A percentile compares a stretch with the other conserved stretches of the same genome.
These are phyloP conservation scores for Phtheirospermum japonicum DNA, from an alignment of 257 asterid genomes.

Conservation along the genomic window DNA sequence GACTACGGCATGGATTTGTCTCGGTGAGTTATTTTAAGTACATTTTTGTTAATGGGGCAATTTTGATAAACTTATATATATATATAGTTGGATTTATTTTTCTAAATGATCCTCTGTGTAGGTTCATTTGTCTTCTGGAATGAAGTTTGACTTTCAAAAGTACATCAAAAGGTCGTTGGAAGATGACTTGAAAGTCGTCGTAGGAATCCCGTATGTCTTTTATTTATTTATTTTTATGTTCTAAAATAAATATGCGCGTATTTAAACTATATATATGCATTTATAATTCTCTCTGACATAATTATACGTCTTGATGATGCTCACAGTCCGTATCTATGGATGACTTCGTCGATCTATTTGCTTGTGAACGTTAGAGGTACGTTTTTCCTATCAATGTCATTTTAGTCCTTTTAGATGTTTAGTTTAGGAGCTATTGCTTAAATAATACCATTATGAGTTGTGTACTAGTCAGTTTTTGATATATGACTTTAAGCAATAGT, in stretches of 20 bases:
- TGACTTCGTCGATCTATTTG: slow-evolving; percentile 65
- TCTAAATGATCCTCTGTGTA: slow-evolving; percentile 21
- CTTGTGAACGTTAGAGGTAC: slow-evolving; percentile 71
- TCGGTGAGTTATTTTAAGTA: slow-evolving; percentile 52
- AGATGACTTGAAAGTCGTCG: slow-evolving; percentile 93
- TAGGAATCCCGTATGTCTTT: slow-evolving; percentile 71
- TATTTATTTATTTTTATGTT: neutral
- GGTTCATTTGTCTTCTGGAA: slow-evolving; percentile 98
- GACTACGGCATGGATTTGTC: slow-evolving; percentile 90
- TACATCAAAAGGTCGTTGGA: slow-evolving; percentile 90
- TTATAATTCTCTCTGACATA: neutral
- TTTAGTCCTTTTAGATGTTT: too few species aligned
- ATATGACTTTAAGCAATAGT: too few species aligned
- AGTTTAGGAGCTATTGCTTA: too few species aligned
- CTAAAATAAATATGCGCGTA: neutral
- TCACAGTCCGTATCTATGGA: slow-evolving; percentile 73
- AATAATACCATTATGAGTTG: too few species aligned
- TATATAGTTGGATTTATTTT: too few species aligned
- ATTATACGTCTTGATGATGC: slow-evolving; percentile 14
- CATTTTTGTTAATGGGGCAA: neutral
- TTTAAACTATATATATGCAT: neutral
- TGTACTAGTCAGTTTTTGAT: too few species aligned
- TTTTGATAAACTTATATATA: neutral
- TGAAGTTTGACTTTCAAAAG: slow-evolving; percentile 88
- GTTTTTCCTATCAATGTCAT: too few species aligned